Conservation (phyloP, 768 basidiomycete species). For the Lactarius pseudohatsudake region DNA sequence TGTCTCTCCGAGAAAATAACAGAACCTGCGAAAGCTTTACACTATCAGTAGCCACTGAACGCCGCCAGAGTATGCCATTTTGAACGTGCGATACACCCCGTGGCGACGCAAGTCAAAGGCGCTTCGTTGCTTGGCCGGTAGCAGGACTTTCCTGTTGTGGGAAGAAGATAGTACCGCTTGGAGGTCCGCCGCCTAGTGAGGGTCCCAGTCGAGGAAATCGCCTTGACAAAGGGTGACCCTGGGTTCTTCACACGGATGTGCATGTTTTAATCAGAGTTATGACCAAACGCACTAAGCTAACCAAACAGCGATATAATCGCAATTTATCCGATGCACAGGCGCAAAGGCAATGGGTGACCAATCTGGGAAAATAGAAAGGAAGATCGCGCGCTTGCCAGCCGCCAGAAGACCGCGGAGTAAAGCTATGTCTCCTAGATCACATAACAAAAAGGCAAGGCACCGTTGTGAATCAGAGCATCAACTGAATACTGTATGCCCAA, state of each 20-base stretch:
- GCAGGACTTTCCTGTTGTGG: conserved; percentile 16
- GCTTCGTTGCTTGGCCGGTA: conserved; percentile 18
- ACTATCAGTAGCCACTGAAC: conserved; percentile 16
- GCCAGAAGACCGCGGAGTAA: neutral
- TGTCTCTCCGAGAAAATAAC: neutral
- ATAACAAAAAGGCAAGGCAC: conserved; percentile 55
- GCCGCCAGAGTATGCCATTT: conserved; percentile 12
- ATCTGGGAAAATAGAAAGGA: conserved; percentile 3
- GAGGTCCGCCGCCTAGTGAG: conserved; percentile 3
- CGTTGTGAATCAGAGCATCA: conserved; percentile 50
- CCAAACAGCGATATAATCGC: neutral
- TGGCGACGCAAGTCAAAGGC: conserved; percentile 20
- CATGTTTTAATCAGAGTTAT: neutral
- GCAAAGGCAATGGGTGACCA: neutral
- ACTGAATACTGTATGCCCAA: conserved; percentile 39
- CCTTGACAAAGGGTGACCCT: conserved; percentile 6
- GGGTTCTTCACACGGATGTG: conserved; percentile 1
- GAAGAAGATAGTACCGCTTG: conserved; percentile 19
- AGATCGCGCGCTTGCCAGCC: conserved; percentile 1
- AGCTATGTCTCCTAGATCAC: conserved; percentile 8
- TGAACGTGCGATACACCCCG: conserved; percentile 5
- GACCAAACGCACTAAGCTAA: neutral
- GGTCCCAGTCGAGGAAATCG: conserved; percentile 2
- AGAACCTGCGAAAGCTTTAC: conserved; percentile 8
- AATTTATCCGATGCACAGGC: neutral